These are phyloP conservation scores for Populus ilicifolia DNA, from an alignment of 345 rosid genomes.

Conservation along the genomic window DNA sequence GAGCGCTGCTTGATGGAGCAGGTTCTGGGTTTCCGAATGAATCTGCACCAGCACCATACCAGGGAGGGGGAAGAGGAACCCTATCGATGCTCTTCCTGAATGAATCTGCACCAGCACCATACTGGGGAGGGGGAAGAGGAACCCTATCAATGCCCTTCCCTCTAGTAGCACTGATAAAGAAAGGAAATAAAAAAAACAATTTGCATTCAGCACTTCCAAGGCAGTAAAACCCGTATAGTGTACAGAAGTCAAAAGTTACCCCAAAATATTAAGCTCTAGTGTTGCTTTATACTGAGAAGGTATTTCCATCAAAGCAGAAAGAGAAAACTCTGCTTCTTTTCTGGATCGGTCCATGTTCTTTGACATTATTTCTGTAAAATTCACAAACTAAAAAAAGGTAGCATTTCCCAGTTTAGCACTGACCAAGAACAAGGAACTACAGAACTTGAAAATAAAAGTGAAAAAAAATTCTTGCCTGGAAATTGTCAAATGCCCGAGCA, in stretches of 20 bases:
- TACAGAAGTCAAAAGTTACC: slow-evolving; percentile 35
- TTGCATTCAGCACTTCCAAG: neutral
- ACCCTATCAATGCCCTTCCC: slow-evolving; percentile 59
- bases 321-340: slow-evolving; percentile 87
- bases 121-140: slow-evolving; percentile 74
- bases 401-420: slow-evolving; percentile 3
- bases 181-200: slow-evolving; percentile 8
- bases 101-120: slow-evolving; percentile 17
- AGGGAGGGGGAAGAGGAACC: slow-evolving; percentile 76
- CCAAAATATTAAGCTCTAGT: slow-evolving; percentile 70
- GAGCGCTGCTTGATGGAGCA: slow-evolving; percentile 11
- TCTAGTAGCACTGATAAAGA: slow-evolving; percentile 33
- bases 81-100: slow-evolving; percentile 46
- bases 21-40: slow-evolving; percentile 23
- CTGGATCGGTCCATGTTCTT: slow-evolving; percentile 54
- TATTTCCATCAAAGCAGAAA: slow-evolving; percentile 91
- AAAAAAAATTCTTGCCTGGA: slow-evolving; percentile 54
- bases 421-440: neutral
- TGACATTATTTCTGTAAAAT: slow-evolving; percentile 85
- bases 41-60: slow-evolving; percentile 34
- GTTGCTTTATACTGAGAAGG: slow-evolving; percentile 96
- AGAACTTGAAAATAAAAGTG: neutral
- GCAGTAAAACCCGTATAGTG: neutral
- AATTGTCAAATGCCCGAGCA: slow-evolving; percentile 85
- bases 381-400: slow-evolving; percentile 62